Base-by-base conservation (phyloP, 208 protist genomes). In the Leishmania guyanensis region DNA sequence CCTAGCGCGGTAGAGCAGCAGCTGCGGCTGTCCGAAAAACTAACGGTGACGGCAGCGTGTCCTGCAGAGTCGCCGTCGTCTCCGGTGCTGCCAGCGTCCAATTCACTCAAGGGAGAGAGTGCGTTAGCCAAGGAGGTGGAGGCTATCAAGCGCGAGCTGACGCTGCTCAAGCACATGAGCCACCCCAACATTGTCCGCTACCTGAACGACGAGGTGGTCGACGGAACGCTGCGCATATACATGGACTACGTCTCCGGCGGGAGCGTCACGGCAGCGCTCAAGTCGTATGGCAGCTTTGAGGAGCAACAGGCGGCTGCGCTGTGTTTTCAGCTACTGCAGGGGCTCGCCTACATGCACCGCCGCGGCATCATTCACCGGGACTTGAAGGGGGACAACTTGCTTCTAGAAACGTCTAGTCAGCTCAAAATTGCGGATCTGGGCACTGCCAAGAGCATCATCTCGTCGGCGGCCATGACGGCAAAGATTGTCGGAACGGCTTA, bases 151-250 rank as follows among this genome's bases (percentile, higher is more conserved):
- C 86, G 84, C 46, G 96, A 99, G 82, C 81, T 99, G 76, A 85
- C 70, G 33, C 39, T 98, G 54, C 83, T 98, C 75, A 85, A 91
- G 78, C 84, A 94, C 75, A 86, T 99, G 46, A 82, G 90, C 69
- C 97, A 99, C 87, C 94, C 91, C 20, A 97, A 98, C 88, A 98
- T 98, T 75, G 95, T 98, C 10, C 84, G 91, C 70, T 98, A 91
- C 82, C 88, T 96, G 43, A 97, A 95, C 72, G 86, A 93, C 53
- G 92, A 98, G 72, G 83, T 89, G 17, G 89, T 93, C 72, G 89
- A 94, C 56, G 87, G 81, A 12, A 89, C 66, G 72, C 83, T 97
- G 48, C 94, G 94, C 48, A 98, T 99, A 46, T 99, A 97, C 89
- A 93, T 98, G 87, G 97, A 99, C 76, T 98, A 94, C 81, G 91